Evolutionary conservation across 2,329 filamentous ascomycete genomes (phyloP).

Genomic region (Phaeosphaeriaceae sp.): DNA sequence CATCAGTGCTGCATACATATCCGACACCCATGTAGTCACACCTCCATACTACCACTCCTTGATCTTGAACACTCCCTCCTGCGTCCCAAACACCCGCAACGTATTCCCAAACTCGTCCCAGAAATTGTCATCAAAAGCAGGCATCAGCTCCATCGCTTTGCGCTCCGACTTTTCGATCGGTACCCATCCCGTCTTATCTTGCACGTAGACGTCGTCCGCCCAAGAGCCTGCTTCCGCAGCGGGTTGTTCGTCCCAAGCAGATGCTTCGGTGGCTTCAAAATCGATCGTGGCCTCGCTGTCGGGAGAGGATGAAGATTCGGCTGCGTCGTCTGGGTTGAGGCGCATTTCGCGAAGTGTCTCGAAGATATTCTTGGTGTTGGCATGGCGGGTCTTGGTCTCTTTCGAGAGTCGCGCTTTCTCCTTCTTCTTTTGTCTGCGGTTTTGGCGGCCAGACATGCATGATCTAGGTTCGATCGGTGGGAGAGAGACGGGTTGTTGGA

Average conservation of each 20-base stretch:
- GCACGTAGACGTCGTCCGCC: conserved; percentile 26
- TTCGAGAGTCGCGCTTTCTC: conserved; percentile 12
- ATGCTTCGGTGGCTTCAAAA: conserved; percentile 3
- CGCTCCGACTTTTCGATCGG: conserved; percentile 28
- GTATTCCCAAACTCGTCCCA: conserved; percentile 68
- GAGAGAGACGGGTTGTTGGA: conserved; percentile 17
- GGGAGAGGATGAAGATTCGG: conserved; percentile 10
- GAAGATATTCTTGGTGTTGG: conserved; percentile 38
- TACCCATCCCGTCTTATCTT: conserved; percentile 28
- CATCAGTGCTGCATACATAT: no score
- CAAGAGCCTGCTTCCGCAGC: conserved; percentile 17
- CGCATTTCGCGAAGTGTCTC: conserved; percentile 24
- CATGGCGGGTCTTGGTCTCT: conserved; percentile 15
- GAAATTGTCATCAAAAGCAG: conserved; percentile 59
- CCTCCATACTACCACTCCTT: conserved; percentile 24
- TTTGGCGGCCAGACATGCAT: conserved; percentile 9
- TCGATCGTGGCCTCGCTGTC: conserved; percentile 16
- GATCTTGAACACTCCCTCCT: conserved; percentile 53
- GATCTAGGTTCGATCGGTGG: conserved; percentile 18
- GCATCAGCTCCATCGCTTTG: conserved; percentile 56
- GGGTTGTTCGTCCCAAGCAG: conserved; percentile 6
- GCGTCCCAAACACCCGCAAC: conserved; percentile 67
- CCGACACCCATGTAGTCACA: not conserved
- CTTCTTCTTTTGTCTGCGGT: conserved; percentile 19
- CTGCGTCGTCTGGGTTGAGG: conserved; percentile 7